Percentiles rank a stretch among this genome's conserved stretches.
Conservation (phyloP, 805 yeast species). For the Saccharomyces jurei region DNA sequence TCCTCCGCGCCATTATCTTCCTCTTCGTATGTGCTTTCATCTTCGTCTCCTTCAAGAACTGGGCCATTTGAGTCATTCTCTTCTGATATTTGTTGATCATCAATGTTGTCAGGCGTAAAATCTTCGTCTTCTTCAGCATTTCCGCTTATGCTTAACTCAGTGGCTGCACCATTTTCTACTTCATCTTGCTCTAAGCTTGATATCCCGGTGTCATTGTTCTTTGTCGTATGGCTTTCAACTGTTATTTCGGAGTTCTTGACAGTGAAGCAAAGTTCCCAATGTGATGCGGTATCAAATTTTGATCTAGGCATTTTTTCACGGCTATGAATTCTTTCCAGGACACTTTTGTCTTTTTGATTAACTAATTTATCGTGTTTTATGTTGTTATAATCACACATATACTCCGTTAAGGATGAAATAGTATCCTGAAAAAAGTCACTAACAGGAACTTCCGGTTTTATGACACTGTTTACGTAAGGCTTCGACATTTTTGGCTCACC, state of each 20-base stretch:
- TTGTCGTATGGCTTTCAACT: background rate
- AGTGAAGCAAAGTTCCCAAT: background rate
- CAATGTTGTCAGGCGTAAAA: conserved; percentile 10
- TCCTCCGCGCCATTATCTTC: conserved; percentile 10
- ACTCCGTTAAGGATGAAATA: background rate
- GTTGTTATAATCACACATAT: background rate
- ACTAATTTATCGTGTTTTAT: background rate
- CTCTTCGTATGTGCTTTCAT: conserved; percentile 12
- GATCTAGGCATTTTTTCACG: background rate
- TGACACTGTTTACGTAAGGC: background rate
- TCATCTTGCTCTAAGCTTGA: background rate
- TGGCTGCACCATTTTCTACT: background rate
- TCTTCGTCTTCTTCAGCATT: background rate
- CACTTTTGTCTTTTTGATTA: background rate
- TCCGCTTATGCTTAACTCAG: background rate
- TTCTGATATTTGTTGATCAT: conserved; percentile 9
- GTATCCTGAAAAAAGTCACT: background rate
- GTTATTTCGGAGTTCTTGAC: background rate
- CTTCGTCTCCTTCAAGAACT: conserved; percentile 7
- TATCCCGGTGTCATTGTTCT: background rate
- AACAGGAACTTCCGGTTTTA: background rate
- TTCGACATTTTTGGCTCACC: background rate
- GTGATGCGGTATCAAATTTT: background rate
- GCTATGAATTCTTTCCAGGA: background rate
- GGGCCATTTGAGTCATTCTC: conserved; percentile 3